phyloP scores from a whole-genome alignment of 108 stramenopile genomes.

The Nannochloropsis oceanica region DNA sequence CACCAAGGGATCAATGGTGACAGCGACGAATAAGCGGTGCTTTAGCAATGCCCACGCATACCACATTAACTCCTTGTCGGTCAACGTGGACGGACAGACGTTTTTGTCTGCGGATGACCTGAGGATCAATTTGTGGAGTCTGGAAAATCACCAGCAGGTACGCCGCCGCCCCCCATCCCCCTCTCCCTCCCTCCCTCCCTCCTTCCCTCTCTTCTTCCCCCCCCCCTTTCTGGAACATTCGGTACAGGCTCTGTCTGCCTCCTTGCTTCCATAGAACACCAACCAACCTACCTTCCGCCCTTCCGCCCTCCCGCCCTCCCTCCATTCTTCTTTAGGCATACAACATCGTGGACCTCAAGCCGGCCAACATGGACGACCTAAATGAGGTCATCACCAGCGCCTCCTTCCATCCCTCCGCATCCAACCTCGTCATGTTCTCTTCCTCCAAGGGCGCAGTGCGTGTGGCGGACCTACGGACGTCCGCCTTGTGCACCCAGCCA shows the following conservation, averaged over 20 bases:
- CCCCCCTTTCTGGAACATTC: neutral
- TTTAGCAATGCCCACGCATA: constrained; percentile 52
- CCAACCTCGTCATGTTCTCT: constrained; percentile 42
- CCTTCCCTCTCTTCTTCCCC: neutral
- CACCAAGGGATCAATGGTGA: neutral
- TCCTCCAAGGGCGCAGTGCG: constrained; percentile 32
- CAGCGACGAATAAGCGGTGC: constrained; percentile 30
- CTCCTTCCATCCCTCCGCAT: constrained; percentile 44
- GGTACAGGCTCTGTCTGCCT: too few species aligned
- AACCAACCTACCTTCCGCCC: too few species aligned
- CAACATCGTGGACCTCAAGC: constrained; percentile 53
- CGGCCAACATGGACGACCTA: constrained; percentile 52
- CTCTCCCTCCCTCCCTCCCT: neutral
- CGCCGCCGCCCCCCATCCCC: neutral
- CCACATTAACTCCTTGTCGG: constrained; percentile 49
- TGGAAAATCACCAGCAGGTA: constrained; percentile 23
- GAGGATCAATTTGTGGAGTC: constrained; percentile 49
- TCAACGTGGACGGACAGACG: constrained; percentile 44
- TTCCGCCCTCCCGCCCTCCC: too few species aligned
- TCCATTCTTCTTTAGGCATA: neutral
- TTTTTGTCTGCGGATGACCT: constrained; percentile 53
- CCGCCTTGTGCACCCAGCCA: neutral
- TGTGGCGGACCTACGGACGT: constrained; percentile 31
- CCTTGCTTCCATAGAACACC: too few species aligned
- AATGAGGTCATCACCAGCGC: constrained; percentile 54